These are phyloP conservation scores for Globisporangium nunn DNA, from an alignment of 352 stramenopile genomes.

Conservation along the genomic window DNA sequence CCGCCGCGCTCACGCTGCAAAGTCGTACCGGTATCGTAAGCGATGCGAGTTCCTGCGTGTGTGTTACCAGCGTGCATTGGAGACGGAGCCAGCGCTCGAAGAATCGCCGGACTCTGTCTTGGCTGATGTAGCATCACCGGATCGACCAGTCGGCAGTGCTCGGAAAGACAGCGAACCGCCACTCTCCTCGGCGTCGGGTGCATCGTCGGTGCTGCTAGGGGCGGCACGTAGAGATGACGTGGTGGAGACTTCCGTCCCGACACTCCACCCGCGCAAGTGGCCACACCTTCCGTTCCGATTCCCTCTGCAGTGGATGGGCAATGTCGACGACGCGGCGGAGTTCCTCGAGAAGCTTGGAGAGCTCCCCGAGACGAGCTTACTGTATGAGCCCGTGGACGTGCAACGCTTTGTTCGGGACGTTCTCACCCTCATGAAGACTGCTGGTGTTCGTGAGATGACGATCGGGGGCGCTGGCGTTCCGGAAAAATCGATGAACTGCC, in stretches of 20 bases:
- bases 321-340: conserved; percentile 26
- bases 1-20: conserved; percentile 29
- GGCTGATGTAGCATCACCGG: background rate
- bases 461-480: conserved; percentile 2
- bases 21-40: conserved; percentile 49
- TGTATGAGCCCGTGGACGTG: conserved; percentile 61
- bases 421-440: conserved; percentile 12
- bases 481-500: background rate
- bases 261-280: conserved; percentile 54
- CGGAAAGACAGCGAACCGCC: conserved; percentile 1
- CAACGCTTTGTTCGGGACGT: conserved; percentile 27
- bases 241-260: conserved; percentile 35
- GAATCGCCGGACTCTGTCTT: conserved; percentile 1
- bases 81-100: conserved; percentile 19
- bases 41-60: conserved; percentile 59
- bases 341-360: conserved; percentile 45
- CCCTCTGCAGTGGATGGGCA: conserved; percentile 39
- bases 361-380: conserved; percentile 43
- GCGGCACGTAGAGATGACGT: conserved; percentile 27
- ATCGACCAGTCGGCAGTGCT: background rate
- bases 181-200: background rate
- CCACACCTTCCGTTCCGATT: conserved; percentile 55
- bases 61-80: conserved; percentile 46
- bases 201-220: conserved; percentile 13
- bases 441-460: conserved; percentile 16